phyloP scores from a whole-genome alignment of 2,329 filamentous ascomycete species.

The Aspergillus phoenicis region DNA sequence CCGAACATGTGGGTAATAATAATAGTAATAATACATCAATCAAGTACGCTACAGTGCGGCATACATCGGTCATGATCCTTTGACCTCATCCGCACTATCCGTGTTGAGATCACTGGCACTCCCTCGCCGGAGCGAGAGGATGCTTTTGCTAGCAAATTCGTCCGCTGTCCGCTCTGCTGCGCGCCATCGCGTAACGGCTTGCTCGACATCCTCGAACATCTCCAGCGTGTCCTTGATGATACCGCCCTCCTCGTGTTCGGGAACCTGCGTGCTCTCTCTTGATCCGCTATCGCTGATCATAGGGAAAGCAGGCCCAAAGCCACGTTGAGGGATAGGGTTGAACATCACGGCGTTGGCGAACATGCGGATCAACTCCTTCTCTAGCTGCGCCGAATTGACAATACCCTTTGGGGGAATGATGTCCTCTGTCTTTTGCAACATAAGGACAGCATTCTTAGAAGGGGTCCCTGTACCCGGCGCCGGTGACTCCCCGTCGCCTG shows the following conservation, averaged over 20 bases:
- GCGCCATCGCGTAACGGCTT: conserved; percentile 73
- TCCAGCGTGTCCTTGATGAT: conserved; percentile 84
- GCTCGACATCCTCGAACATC: conserved; percentile 88
- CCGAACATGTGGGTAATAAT: conserved; percentile 6
- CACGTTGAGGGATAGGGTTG: conserved; percentile 78
- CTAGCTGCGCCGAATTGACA: conserved; percentile 88
- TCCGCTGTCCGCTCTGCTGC: conserved; percentile 63
- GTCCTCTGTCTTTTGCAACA: conserved; percentile 66
- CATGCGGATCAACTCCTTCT: conserved; percentile 93
- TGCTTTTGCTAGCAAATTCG: conserved; percentile 40
- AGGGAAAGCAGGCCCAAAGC: conserved; percentile 65
- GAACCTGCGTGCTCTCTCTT: conserved; percentile 53
- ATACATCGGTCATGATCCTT: conserved; percentile 25
- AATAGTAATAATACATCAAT: conserved; percentile 24
- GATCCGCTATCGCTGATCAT: conserved; percentile 48
- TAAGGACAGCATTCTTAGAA: conserved; percentile 45
- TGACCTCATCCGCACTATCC: conserved; percentile 40
- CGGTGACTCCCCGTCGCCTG: conserved; percentile 59
- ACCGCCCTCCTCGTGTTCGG: conserved; percentile 76
- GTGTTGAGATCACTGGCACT: conserved; percentile 42
- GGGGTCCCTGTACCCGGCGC: conserved; percentile 36
- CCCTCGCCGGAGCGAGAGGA: conserved; percentile 39
- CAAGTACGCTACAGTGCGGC: neutral
- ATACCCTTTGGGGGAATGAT: conserved; percentile 84
- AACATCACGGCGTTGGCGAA: conserved; percentile 99